Base-by-base conservation (phyloP, 768 basidiomycete species). In the Hysterangium stoloniferum region DNA sequence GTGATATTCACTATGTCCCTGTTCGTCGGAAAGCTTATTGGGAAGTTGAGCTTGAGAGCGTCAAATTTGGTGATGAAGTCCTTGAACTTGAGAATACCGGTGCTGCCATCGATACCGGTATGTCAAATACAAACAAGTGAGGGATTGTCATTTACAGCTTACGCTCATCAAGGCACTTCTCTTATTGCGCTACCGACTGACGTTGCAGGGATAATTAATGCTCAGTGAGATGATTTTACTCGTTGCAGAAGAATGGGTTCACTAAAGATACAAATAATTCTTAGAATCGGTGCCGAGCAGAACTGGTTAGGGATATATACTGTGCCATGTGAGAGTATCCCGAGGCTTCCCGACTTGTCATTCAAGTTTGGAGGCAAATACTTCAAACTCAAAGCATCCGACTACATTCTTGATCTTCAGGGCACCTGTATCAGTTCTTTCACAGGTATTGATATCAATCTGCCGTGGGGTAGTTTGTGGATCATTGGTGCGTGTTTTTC, bases 301-400 rank as follows among this genome's bases (percentile, higher is more conserved):
- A 80, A 84, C 1, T 98, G 94, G 94, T 96, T 87, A 62, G 96
- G 95, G 34, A 95, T 97, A 67, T 96, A 95, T 63, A 80, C 80
- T 22, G 73, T 99, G 54, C 89, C 93, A 57, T 98, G 96, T 65
- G 69, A 79, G 54, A 91, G 79, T 61, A 83, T 98, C 55, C 73
- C 88, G n/a, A 64, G 61, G 24, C 79, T 99, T 34, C 96, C 96
- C 8, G 82, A 87, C 2, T 73, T 99, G 48, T 68, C 84, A 8
- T 84, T 99, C 74, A 76, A 71, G 67, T 93, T 99, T 57, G 76
- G 74, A 54, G 90, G 88, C 64, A 80, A 84, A 64, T 66, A 78
- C 1, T 97, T 88, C 70, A 69, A 82, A 1, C 69, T 99, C 61
- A 79, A 82, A 66, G 86, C 82, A 29, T 74, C 71, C 3, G 95